A percentile compares a stretch with the other conserved stretches of the same genome.
phyloP scores from a whole-genome alignment of 306 rosid genomes.

The Pyrus communis region DNA sequence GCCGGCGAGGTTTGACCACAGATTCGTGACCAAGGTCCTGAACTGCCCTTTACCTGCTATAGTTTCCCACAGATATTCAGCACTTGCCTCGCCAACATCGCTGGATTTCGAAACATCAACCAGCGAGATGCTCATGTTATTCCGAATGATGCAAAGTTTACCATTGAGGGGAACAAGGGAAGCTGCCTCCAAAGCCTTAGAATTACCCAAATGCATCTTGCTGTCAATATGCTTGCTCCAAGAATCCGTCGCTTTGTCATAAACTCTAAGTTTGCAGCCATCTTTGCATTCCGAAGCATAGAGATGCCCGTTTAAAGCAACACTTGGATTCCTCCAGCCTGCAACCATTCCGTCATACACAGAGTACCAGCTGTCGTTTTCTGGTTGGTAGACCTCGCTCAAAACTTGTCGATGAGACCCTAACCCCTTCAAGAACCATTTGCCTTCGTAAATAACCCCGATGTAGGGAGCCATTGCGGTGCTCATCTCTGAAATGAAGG shows the following conservation, averaged over 20 bases:
- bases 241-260: slow-evolving; percentile 51
- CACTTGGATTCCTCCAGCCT: slow-evolving; percentile 80
- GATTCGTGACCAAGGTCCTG: slow-evolving; percentile 68
- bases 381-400: slow-evolving; percentile 76
- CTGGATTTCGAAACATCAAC: slow-evolving; percentile 57
- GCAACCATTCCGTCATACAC: slow-evolving; percentile 72
- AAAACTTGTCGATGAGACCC: slow-evolving; percentile 76
- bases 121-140: slow-evolving; percentile 72
- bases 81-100: slow-evolving; percentile 36
- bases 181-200: slow-evolving; percentile 68
- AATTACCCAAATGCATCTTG: slow-evolving; percentile 62
- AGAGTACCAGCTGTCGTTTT: slow-evolving; percentile 59
- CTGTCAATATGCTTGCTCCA: slow-evolving; percentile 71
- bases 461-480: slow-evolving; percentile 87
- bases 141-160: slow-evolving; percentile 65
- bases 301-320: slow-evolving; percentile 62
- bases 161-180: slow-evolving; percentile 68
- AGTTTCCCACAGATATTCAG: slow-evolving; percentile 74
- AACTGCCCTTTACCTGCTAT: slow-evolving; percentile 73
- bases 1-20: slow-evolving; percentile 78
- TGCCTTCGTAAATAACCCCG: slow-evolving; percentile 73
- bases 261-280: slow-evolving; percentile 67
- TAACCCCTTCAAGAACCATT: slow-evolving; percentile 80
- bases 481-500: slow-evolving; percentile 75
- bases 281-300: slow-evolving; percentile 82